These are phyloP conservation scores for Pseudogymnoascus verrucosus DNA, from an alignment of 2,329 filamentous ascomycete species.

Conservation along the genomic window DNA sequence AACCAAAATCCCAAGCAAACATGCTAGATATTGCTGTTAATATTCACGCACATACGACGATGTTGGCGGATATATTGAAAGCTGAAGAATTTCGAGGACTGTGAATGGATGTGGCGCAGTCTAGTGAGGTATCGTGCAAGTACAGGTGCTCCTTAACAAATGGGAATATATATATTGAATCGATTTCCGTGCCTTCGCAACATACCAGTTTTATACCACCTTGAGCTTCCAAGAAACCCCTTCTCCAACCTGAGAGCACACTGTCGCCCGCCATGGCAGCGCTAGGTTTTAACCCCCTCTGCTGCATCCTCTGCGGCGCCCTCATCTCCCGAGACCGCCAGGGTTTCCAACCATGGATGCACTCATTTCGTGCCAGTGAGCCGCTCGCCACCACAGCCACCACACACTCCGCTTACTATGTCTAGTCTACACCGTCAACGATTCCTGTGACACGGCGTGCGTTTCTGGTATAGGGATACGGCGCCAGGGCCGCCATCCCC, in stretches of 20 bases:
- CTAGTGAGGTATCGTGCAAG: background rate
- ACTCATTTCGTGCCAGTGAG: background rate
- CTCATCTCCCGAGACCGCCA: background rate
- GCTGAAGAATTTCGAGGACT: background rate
- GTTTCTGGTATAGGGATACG: background rate
- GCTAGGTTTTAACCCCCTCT: background rate
- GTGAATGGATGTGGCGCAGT: background rate
- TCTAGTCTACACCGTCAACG: background rate
- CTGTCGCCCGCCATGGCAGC: background rate
- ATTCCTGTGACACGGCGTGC: background rate
- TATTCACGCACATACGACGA: background rate
- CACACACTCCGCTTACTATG: background rate
- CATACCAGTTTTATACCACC: background rate
- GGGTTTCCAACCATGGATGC: background rate
- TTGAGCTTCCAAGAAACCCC: background rate
- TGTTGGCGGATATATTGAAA: background rate
- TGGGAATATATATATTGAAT: background rate
- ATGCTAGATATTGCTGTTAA: background rate
- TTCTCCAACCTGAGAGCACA: background rate
- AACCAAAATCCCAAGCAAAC: background rate
- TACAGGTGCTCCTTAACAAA: too few relatives aligned
- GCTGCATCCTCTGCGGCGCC: background rate
- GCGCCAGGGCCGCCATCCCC: background rate
- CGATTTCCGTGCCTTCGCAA: background rate
- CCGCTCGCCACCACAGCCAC: background rate